Conservation (phyloP, 495 filamentous ascomycete species). For the Talaromyces liani region DNA sequence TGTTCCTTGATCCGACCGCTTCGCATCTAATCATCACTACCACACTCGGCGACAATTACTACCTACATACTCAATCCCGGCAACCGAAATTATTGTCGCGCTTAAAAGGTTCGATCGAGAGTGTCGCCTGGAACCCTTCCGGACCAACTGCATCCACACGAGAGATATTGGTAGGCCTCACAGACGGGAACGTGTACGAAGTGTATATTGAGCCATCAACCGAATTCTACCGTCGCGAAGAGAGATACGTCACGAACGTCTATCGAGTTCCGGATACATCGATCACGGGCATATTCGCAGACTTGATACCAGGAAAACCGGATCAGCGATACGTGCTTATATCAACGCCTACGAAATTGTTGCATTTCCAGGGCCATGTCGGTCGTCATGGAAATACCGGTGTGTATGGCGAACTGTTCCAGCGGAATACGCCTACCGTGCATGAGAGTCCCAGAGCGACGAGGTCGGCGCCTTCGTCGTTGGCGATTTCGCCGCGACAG, state of each 20-base stretch:
- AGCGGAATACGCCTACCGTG: constrained; percentile 66
- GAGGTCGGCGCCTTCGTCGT: constrained; percentile 47
- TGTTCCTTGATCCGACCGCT: constrained; percentile 95
- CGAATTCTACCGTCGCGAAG: constrained; percentile 91
- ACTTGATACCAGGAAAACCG: constrained; percentile 53
- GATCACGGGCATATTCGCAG: constrained; percentile 76
- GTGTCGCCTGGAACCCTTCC: constrained; percentile 93
- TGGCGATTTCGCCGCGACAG: constrained; percentile 70
- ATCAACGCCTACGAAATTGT: constrained; percentile 63
- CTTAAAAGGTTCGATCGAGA: constrained; percentile 84
- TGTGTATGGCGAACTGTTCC: constrained; percentile 82
- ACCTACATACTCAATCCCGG: constrained; percentile 89
- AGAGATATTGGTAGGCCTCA: constrained; percentile 88
- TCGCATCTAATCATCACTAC: constrained; percentile 91
- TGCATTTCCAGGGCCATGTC: constrained; percentile 71
- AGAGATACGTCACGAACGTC: constrained; percentile 77
- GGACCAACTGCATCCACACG: constrained; percentile 89
- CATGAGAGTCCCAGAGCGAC: constrained; percentile 58
- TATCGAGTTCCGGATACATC: constrained; percentile 72
- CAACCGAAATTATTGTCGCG: constrained; percentile 76
- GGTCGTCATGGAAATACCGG: constrained; percentile 71
- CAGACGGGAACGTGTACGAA: constrained; percentile 92
- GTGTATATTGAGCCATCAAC: constrained; percentile 88
- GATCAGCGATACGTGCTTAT: constrained; percentile 72
- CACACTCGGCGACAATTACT: constrained; percentile 90